Evolutionary conservation across 768 basidiomycete genomes (phyloP).

Genomic region (Mycena floridula): DNA sequence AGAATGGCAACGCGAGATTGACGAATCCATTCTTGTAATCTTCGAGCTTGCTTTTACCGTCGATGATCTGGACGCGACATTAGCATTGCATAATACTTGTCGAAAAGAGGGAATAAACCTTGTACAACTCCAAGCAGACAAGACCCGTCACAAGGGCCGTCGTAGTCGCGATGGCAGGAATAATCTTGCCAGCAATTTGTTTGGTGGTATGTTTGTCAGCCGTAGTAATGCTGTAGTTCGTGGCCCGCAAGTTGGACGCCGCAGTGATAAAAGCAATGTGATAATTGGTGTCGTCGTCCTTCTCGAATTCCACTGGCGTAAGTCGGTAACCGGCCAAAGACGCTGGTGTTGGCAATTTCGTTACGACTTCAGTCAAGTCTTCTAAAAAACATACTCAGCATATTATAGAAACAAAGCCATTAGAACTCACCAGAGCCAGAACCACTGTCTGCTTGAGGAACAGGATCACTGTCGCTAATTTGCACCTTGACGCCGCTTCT

Average conservation of each 20-base stretch:
- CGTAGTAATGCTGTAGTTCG: constrained; percentile 84
- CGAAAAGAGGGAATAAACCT: too few relatives aligned
- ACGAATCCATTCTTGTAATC: constrained; percentile 98
- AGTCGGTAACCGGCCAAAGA: constrained; percentile 95
- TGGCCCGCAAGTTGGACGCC: constrained; percentile 91
- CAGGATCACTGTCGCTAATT: constrained; percentile 88
- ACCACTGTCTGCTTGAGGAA: constrained; percentile 42
- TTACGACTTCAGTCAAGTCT: constrained; percentile 49
- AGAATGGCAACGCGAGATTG: constrained; percentile 96
- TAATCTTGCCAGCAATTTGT: constrained; percentile 98
- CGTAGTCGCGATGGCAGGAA: constrained; percentile 98
- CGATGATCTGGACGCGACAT: constrained; percentile 85
- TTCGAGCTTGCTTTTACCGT: constrained; percentile 89
- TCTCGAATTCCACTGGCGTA: constrained; percentile 95
- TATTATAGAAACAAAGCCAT: too few relatives aligned
- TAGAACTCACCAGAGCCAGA: constrained; percentile 30
- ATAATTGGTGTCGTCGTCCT: constrained; percentile 96
- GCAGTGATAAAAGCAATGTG: constrained; percentile 99
- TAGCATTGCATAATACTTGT: not conserved
- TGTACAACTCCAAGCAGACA: constrained; percentile 95
- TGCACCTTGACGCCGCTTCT: constrained; percentile 91
- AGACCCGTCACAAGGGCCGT: constrained; percentile 94
- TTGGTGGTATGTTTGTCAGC: constrained; percentile 93
- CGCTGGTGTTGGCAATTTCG: constrained; percentile 81
- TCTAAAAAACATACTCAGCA: too few relatives aligned